Base-by-base conservation (phyloP, 352 stramenopile genomes). In the Phytophthora vignae region DNA sequence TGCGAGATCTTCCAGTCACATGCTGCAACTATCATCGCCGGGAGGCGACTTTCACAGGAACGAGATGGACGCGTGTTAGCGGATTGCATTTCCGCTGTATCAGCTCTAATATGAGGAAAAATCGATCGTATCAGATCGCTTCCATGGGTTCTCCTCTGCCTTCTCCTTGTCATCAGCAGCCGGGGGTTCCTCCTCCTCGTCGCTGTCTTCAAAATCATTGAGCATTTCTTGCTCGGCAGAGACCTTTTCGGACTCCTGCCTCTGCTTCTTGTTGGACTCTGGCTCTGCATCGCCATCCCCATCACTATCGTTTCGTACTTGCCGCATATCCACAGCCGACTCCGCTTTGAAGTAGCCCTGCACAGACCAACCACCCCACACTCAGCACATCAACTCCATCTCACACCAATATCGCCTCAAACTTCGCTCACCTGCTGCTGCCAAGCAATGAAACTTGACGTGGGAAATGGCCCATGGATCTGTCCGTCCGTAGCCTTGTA, bases 181-280 rank as follows among this genome's bases (percentile, higher is more conserved):
- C 19, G 58, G 12, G 12, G 48, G 48, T 1, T 79, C 63, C 8
- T 85, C 78, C 17, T 94, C 87, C 3, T 90, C 83, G 8, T 93
- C 86, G 44, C 84, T 92, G 69, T 96, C 85, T 55, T 93, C 87
- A 72, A 96, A 96, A 79, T 96, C 89, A 57, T 96, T 90, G 60
- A 94, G 72, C 61, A 96, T 73, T 31, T 96, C 89, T 59, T 95
- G 78, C 55, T 92, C 87, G 8, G 84, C 87, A 17, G 89, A 93
- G 19, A 93, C 57, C 44, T 79, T 76, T 15, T 63, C 62, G 21
- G 74, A 27, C 17, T 81, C 72, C 3, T 65, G 19, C 14, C 79
- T 79, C 10, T 72, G 36, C 44, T 80, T 76, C 31, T 77, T 75
- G 10, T 70, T 67, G 4, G 25, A 2, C 11, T 62, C 29, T 12